phyloP scores from a whole-genome alignment of 805 yeast species.

The Candida germanica region DNA sequence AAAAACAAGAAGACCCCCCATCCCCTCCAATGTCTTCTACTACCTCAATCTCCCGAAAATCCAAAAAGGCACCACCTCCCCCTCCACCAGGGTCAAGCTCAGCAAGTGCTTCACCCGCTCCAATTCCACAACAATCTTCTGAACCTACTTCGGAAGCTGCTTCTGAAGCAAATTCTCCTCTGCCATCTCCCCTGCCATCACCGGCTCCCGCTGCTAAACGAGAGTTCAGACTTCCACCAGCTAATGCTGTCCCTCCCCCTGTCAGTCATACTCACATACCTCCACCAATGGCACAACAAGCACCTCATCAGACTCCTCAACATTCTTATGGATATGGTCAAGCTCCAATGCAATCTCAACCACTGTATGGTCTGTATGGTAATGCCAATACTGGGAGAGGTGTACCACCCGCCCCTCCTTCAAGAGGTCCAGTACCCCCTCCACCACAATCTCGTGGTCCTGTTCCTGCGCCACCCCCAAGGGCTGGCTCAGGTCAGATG shows the following conservation, averaged over 20 bases:
- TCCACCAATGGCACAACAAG: constrained; percentile 12
- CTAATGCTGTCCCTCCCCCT: constrained; percentile 28
- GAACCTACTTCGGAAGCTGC: constrained; percentile 2
- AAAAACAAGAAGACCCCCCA: constrained; percentile 4
- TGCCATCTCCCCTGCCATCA: constrained; percentile 9
- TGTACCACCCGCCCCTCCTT: constrained; percentile 26
- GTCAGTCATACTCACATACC: constrained; percentile 19
- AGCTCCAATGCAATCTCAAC: constrained; percentile 5
- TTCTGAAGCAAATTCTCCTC: constrained; percentile 13
- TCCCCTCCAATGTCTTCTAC: constrained; percentile 4
- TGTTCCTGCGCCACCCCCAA: constrained; percentile 14
- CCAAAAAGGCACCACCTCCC: constrained; percentile 39
- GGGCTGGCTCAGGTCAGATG: constrained; percentile 10
- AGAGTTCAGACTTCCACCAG: constrained; percentile 37
- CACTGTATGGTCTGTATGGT: constrained; percentile 1
- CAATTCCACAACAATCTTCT: constrained; percentile 16
- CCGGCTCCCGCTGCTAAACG: constrained; percentile 10
- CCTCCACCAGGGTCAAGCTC: constrained; percentile 29
- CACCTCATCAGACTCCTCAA: constrained; percentile 1
- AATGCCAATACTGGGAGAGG: not conserved
- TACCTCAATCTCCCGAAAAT: constrained; percentile 9
- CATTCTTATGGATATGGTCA: constrained; percentile 11
- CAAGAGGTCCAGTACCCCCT: constrained; percentile 23
- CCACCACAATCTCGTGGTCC: constrained; percentile 16
- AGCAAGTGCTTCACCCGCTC: constrained; percentile 12